Conservation (phyloP, 768 basidiomycete genomes). For the Rhodosporidiobolus sp. region DNA sequence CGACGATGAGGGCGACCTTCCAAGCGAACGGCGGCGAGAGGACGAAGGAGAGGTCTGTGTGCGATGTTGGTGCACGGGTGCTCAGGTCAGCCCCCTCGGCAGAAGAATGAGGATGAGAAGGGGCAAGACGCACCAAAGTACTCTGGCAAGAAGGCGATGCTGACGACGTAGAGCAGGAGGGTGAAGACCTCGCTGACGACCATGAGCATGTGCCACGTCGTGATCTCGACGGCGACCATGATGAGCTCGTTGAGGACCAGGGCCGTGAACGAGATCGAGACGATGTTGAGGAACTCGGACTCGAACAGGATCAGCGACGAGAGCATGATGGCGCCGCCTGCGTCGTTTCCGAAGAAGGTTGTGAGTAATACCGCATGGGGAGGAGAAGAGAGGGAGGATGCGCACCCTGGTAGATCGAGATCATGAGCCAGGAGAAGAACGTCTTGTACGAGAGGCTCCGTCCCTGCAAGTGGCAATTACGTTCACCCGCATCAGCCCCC, state of each 20-base stretch:
- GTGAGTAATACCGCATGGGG: background rate
- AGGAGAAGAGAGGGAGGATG: background rate
- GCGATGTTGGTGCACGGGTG: background rate
- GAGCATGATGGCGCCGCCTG: slow-evolving; percentile 98
- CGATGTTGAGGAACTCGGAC: slow-evolving; percentile 94
- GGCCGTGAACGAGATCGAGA: slow-evolving; percentile 96
- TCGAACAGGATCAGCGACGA: slow-evolving; percentile 94
- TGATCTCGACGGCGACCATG: slow-evolving; percentile 98
- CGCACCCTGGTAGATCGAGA: slow-evolving; percentile 92
- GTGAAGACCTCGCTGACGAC: slow-evolving; percentile 85
- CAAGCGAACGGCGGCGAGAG: slow-evolving; percentile 80
- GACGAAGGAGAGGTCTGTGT: slow-evolving; percentile 83
- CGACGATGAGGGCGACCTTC: slow-evolving; percentile 94
- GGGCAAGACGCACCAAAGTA: slow-evolving; percentile 74
- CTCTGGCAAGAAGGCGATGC: slow-evolving; percentile 89
- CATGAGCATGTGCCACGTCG: slow-evolving; percentile 98
- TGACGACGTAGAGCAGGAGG: slow-evolving; percentile 78
- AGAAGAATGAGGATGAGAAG: background rate
- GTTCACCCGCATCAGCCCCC: too few species aligned
- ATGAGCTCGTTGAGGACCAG: slow-evolving; percentile 94
- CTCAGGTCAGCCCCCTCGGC: background rate
- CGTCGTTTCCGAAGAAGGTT: too few species aligned
- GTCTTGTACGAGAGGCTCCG: slow-evolving; percentile 94
- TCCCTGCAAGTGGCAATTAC: slow-evolving; percentile 58
- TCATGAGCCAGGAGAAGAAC: slow-evolving; percentile 96